Base-by-base conservation (phyloP, 352 stramenopile species). In the Globisporangium carolinianum region DNA sequence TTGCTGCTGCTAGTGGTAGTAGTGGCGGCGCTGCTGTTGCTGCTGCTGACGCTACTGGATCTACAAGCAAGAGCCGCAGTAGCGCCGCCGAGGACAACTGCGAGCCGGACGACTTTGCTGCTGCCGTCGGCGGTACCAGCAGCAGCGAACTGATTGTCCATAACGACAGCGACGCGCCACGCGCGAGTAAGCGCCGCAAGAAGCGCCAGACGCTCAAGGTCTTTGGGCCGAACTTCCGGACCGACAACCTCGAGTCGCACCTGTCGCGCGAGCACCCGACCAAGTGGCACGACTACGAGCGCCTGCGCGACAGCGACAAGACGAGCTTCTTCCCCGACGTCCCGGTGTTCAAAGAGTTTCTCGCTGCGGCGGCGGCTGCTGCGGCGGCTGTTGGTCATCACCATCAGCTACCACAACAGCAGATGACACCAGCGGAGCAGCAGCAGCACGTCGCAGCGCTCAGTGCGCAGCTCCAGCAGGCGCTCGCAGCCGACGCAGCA, bases 121-220 rank as follows among this genome's bases (percentile, higher is more conserved):
- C 35, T 9, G 41, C 45, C 0, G 51, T 17, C 10, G 32, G 18
- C 8, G 24, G 9, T 17, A 47, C 49, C 15, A 52, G 45, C 18
- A 37, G 46, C 35, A 53, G 48, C 4, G 51, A 45, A 14, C 8
- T 4, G n/a, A 9, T 12, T 6, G 12, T 14, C 1, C 24, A 32
- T 32, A 48, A 15, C 18, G 43, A 12, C 12, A 54, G 42, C 36
- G 43, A 10, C 14, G 32, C 52, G 49, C 64, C 64, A 43, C 57
- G 49, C 6, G 18, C 66, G 11, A 50, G 53, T 43, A 83, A 83
- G 68, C 65, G 67, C 39, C 63, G 73, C 43, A 79, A 79, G 62
- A 83, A 83, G 62, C 68, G 73, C n/a, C 73, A 83, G 68, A 83
- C 71, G 55, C 66, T 79, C 61, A 83, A 83, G 51, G 61, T 83